Conservation (phyloP, 345 rosid species). For the Sonneratia caseolaris region DNA sequence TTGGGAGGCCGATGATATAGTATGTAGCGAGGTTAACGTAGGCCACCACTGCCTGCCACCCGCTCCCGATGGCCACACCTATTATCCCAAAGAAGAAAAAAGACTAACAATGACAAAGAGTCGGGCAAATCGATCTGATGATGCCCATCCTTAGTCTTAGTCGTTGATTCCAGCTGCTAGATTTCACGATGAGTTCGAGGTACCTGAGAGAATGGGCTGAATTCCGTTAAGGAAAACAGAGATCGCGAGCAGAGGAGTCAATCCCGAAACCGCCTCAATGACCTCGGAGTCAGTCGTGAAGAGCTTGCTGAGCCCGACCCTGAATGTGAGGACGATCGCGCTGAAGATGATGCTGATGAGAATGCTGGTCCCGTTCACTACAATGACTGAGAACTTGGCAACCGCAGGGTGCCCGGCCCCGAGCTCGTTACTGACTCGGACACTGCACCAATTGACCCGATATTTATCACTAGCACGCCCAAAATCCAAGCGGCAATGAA, state of each 20-base stretch:
- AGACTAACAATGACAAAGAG: not conserved
- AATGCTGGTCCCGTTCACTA: conserved; percentile 57
- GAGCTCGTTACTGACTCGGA: conserved; percentile 82
- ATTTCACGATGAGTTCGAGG: not conserved
- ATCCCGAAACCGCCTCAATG: conserved; percentile 47
- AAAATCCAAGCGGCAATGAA: not conserved
- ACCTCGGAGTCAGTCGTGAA: conserved; percentile 60
- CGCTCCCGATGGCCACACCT: conserved; percentile 99
- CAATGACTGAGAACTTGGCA: conserved; percentile 63
- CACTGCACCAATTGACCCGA: conserved; percentile 26
- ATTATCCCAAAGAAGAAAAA: not conserved
- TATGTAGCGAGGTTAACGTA: conserved; percentile 68
- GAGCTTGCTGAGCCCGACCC: conserved; percentile 51
- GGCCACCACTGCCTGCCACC: conserved; percentile 94
- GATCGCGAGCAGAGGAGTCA: conserved; percentile 75
- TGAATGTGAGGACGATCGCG: conserved; percentile 35
- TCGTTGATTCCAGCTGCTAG: not conserved
- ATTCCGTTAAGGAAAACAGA: conserved; percentile 81
- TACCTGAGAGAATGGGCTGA: conserved; percentile 95
- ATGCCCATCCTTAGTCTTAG: too few species aligned
- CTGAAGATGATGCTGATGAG: conserved; percentile 50
- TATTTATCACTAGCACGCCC: not conserved
- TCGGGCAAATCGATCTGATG: not conserved
- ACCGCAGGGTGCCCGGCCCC: conserved; percentile 77
- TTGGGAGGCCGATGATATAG: conserved; percentile 82